phyloP scores from a whole-genome alignment of 169 alveolate genomes.

The Babesia caballi region DNA sequence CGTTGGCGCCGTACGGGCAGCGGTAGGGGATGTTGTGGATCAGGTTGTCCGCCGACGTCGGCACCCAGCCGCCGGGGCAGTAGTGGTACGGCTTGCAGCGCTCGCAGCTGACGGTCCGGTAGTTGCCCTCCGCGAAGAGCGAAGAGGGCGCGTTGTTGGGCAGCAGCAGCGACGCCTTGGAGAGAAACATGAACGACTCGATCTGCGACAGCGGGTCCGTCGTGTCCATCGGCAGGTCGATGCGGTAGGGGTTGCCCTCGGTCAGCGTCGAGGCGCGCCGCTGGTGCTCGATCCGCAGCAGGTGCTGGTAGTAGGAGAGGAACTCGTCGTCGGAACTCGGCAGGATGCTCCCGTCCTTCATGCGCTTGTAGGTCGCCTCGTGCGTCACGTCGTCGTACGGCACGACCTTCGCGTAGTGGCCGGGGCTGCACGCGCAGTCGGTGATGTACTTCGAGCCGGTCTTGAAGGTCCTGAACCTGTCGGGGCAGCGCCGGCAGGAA shows the following conservation, averaged over 20 bases:
- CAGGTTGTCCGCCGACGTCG: conserved; percentile 21
- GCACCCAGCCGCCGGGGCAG: conserved; percentile 67
- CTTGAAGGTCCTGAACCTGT: conserved; percentile 60
- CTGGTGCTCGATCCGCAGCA: neutral
- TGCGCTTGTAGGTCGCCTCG: conserved; percentile 3
- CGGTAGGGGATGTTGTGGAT: conserved; percentile 73
- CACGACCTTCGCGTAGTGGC: conserved; percentile 56
- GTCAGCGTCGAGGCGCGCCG: neutral
- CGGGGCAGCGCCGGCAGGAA: conserved; percentile 67
- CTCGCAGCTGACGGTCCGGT: conserved; percentile 25
- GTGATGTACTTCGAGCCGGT: conserved; percentile 65
- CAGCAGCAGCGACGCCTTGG: conserved; percentile 12
- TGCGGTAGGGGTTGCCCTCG: conserved; percentile 3
- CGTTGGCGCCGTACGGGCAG: conserved; percentile 73
- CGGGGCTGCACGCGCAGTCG: conserved; percentile 77
- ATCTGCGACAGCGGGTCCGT: neutral
- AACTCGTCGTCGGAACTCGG: neutral
- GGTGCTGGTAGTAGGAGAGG: neutral
- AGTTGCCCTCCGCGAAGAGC: neutral
- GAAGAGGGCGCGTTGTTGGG: conserved; percentile 8
- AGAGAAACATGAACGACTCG: conserved; percentile 36
- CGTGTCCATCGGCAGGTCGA: neutral
- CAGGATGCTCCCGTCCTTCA: conserved; percentile 1
- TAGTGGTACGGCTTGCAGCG: conserved; percentile 45
- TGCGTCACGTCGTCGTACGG: too few species aligned